Percentiles rank a stretch among this genome's conserved stretches.
Conservation (phyloP, 257 asterid species). For the Linaria vulgaris region DNA sequence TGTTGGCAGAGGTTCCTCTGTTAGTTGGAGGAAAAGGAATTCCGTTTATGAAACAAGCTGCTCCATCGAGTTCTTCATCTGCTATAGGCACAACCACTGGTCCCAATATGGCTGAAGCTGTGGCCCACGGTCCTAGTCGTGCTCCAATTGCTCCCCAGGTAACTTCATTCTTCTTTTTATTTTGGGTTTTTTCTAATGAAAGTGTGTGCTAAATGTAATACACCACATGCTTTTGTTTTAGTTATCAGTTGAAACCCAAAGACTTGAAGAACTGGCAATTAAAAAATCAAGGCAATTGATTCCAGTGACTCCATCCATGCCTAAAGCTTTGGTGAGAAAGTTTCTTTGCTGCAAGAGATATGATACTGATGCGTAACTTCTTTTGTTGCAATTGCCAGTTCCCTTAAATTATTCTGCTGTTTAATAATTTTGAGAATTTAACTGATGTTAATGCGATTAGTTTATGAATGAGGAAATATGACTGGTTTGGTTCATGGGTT, state of each 20-base stretch:
- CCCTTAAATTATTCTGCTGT: background rate
- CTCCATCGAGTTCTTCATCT: conserved; percentile 38
- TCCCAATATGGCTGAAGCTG: conserved; percentile 82
- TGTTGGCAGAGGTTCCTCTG: conserved; percentile 71
- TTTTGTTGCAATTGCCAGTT: background rate
- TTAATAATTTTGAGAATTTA: background rate
- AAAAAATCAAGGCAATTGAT: conserved; percentile 76
- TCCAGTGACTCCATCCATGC: conserved; percentile 68
- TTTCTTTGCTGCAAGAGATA: background rate
- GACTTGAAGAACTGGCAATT: conserved; percentile 76
- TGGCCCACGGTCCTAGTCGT: conserved; percentile 64
- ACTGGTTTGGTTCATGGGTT: background rate
- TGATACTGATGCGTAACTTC: conserved; percentile 4
- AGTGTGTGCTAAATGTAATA: conserved; percentile 20
- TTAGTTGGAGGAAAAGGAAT: conserved; percentile 40
- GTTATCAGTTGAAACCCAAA: conserved; percentile 63
- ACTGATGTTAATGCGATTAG: conserved; percentile 8
- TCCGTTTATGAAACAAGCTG: conserved; percentile 40
- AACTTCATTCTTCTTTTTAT: conserved; percentile 19
- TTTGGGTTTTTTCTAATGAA: conserved; percentile 1
- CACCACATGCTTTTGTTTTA: conserved; percentile 24
- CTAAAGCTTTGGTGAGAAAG: conserved; percentile 58
- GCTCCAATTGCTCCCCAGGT: conserved; percentile 60
- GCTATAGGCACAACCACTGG: conserved; percentile 33
- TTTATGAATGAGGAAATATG: conserved; percentile 6